These are phyloP conservation scores for Eimeria maxima DNA, from an alignment of 169 alveolate genomes.

Conservation along the genomic window DNA sequence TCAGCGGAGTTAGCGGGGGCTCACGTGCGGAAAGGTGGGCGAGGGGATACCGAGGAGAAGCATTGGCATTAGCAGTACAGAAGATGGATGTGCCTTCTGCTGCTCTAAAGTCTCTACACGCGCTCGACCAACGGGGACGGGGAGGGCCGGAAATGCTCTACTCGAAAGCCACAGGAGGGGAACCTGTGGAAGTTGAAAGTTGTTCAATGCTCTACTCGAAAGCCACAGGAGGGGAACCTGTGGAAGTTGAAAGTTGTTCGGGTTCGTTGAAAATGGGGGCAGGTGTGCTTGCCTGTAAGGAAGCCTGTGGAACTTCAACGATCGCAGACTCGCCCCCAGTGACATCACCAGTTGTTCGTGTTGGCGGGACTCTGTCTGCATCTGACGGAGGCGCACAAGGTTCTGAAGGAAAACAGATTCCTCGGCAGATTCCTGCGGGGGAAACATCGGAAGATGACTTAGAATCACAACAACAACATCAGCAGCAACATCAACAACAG, in stretches of 20 bases:
- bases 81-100: neutral
- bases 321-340: constrained; percentile 29
- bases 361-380: neutral
- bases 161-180: neutral
- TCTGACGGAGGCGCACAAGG: neutral
- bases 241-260: neutral
- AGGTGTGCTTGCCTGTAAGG: neutral
- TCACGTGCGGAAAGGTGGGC: neutral
- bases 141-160: neutral
- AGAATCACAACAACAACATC: neutral
- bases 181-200: neutral
- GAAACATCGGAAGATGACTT: no score
- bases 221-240: neutral
- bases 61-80: neutral
- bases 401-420: neutral
- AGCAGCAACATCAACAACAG: no score
- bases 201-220: neutral
- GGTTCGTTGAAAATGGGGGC: neutral
- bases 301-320: constrained; percentile 28
- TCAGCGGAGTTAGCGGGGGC: neutral
- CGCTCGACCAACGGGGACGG: neutral
- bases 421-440: no score
- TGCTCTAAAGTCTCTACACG: neutral
- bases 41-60: neutral
- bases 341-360: neutral